phyloP scores from a whole-genome alignment of 495 filamentous ascomycete genomes.

The Trichoderma virens region DNA sequence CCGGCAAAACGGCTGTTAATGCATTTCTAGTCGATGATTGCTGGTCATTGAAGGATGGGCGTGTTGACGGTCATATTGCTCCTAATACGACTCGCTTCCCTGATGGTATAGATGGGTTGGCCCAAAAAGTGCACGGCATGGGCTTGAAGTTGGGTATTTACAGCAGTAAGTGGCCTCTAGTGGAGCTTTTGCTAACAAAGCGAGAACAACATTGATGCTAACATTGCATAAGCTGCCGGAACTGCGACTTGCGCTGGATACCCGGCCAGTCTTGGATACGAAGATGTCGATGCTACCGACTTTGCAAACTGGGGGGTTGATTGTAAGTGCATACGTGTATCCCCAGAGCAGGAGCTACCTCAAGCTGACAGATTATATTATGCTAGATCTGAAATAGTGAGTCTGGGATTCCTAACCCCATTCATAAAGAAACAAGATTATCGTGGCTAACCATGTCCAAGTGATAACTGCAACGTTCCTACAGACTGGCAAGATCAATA shows the following conservation, averaged over 20 bases:
- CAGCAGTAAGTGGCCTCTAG: conserved; percentile 20
- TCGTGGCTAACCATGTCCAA: conserved; percentile 33
- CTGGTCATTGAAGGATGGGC: conserved; percentile 44
- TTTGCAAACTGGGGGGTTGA: conserved; percentile 60
- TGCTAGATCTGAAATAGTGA: conserved; percentile 1
- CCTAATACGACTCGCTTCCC: conserved; percentile 51
- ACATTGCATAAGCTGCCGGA: conserved; percentile 34
- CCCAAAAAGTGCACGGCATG: conserved; percentile 46
- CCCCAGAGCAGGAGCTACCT: not conserved
- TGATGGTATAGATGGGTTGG: conserved; percentile 47
- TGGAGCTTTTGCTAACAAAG: too few species aligned
- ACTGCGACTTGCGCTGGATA: conserved; percentile 53
- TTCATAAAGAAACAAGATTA: not conserved
- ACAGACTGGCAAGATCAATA: conserved; percentile 30
- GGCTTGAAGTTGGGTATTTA: conserved; percentile 60
- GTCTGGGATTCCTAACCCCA: not conserved
- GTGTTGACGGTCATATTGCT: conserved; percentile 40
- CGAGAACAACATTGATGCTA: not conserved
- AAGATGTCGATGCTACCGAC: conserved; percentile 50
- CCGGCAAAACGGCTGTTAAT: conserved; percentile 42
- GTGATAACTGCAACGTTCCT: conserved; percentile 58
- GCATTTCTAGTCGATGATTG: conserved; percentile 58
- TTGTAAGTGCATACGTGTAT: conserved; percentile 19
- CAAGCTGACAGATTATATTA: not conserved
- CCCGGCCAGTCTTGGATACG: conserved; percentile 51